These are phyloP conservation scores for Entonaema liquescens DNA, from an alignment of 495 filamentous ascomycete genomes.

Conservation along the genomic window DNA sequence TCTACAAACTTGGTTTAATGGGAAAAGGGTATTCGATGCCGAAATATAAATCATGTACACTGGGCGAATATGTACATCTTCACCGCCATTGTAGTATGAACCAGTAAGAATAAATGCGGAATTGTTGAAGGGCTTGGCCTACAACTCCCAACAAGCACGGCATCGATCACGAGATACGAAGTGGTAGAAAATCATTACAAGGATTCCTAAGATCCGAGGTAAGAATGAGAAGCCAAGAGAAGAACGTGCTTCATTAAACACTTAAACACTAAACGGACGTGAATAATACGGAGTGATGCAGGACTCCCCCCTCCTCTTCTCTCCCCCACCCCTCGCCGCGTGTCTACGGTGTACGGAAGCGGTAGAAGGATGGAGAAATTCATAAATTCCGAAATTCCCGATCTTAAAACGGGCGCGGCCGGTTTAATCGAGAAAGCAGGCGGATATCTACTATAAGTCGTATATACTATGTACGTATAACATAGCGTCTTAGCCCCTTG, in stretches of 20 bases:
- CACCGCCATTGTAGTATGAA: constrained; percentile 20
- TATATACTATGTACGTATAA: not conserved
- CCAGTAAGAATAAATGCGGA: not conserved
- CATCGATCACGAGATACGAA: constrained; percentile 7
- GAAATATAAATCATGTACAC: no score
- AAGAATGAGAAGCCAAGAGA: not conserved
- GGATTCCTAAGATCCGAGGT: not conserved
- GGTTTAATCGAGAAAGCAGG: not conserved
- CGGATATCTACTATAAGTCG: not conserved
- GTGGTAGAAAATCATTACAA: not conserved
- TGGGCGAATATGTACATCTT: not conserved
- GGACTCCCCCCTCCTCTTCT: not conserved
- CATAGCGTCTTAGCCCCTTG: constrained; percentile 26
- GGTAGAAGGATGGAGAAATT: not conserved
- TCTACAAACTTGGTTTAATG: constrained; percentile 64
- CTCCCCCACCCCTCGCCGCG: not conserved
- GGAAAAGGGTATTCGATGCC: constrained; percentile 57
- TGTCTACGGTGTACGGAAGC: constrained; percentile 1
- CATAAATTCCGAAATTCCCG: not conserved
- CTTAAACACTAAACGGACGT: not conserved
- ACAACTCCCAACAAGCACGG: not conserved
- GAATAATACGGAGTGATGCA: not conserved
- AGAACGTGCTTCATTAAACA: not conserved
- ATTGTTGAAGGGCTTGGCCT: constrained; percentile 5
- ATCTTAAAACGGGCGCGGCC: not conserved